Evolutionary conservation across 73 alveolate species (phyloP).

Genomic region (Halteria grandinella): DNA sequence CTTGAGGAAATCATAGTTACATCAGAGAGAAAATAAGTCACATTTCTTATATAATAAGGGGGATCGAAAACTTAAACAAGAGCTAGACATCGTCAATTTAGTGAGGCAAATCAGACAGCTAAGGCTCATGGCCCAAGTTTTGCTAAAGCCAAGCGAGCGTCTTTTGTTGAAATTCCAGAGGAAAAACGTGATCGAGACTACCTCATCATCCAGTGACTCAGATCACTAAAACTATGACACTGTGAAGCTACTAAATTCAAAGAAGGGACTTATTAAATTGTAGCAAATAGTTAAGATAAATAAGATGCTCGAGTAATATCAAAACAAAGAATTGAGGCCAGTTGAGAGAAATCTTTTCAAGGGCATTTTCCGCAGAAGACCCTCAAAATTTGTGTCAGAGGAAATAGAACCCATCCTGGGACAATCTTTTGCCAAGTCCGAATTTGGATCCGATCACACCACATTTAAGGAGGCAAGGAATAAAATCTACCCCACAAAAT

Average conservation of each 20-base stretch:
- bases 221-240: conserved; percentile 13
- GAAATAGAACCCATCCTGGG: too few relatives aligned
- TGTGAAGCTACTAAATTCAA: neutral
- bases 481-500: too few relatives aligned
- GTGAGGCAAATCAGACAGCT: conserved; percentile 26
- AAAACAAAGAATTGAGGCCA: too few relatives aligned
- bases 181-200: conserved; percentile 20
- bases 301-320: too few relatives aligned
- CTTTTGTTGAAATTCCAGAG: conserved; percentile 29
- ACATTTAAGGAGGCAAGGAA: too few relatives aligned
- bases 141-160: conserved; percentile 1
- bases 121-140: conserved; percentile 11
- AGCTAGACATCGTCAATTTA: conserved; percentile 27
- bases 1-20: neutral
- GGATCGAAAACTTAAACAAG: conserved; percentile 8
- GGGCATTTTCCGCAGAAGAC: too few relatives aligned
- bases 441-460: too few relatives aligned
- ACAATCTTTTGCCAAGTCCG: too few relatives aligned
- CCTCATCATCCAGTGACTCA: conserved; percentile 21
- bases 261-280: conserved; percentile 7
- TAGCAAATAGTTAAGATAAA: neutral
- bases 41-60: conserved; percentile 38
- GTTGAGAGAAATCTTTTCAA: too few relatives aligned
- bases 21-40: neutral
- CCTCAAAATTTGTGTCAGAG: too few relatives aligned